These are phyloP conservation scores for Psilocybe mexicana DNA, from an alignment of 1,284 basidiomycete species.

Conservation along the genomic window DNA sequence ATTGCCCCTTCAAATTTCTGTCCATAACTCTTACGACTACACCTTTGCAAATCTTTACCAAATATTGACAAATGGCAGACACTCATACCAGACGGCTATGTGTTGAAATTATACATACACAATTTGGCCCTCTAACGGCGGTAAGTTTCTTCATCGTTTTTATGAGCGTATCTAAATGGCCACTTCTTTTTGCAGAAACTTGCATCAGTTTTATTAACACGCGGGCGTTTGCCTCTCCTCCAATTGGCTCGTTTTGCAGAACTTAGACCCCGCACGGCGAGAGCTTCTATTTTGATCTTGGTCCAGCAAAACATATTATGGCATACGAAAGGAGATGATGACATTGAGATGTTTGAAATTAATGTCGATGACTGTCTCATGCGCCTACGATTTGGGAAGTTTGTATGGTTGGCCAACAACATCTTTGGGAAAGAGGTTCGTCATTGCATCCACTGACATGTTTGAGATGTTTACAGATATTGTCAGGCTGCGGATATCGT, in stretches of 20 bases:
- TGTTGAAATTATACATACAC: constrained; percentile 71
- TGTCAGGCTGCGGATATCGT: constrained; percentile 74
- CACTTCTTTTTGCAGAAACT: constrained; percentile 56
- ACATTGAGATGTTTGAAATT: constrained; percentile 76
- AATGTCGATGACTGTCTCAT: constrained; percentile 80
- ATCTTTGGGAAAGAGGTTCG: constrained; percentile 71
- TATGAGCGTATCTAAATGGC: background rate
- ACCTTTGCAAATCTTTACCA: background rate
- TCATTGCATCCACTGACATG: background rate
- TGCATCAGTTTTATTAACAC: constrained; percentile 78
- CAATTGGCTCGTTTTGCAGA: constrained; percentile 70
- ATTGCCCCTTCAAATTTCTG: background rate
- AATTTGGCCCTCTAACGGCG: constrained; percentile 79
- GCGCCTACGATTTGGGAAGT: constrained; percentile 77
- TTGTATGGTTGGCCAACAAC: constrained; percentile 72
- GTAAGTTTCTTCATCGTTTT: constrained; percentile 43
- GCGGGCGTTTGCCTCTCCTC: constrained; percentile 78
- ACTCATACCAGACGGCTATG: constrained; percentile 71
- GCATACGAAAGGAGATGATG: constrained; percentile 76
- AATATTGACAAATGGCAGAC: constrained; percentile 58
- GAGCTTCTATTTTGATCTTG: constrained; percentile 79
- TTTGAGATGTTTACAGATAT: background rate
- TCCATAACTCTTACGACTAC: background rate
- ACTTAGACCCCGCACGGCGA: constrained; percentile 68
- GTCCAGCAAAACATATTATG: constrained; percentile 93